These are phyloP conservation scores for Dendrobium nobile DNA, from an alignment of 106 monocot genomes.

Conservation along the genomic window DNA sequence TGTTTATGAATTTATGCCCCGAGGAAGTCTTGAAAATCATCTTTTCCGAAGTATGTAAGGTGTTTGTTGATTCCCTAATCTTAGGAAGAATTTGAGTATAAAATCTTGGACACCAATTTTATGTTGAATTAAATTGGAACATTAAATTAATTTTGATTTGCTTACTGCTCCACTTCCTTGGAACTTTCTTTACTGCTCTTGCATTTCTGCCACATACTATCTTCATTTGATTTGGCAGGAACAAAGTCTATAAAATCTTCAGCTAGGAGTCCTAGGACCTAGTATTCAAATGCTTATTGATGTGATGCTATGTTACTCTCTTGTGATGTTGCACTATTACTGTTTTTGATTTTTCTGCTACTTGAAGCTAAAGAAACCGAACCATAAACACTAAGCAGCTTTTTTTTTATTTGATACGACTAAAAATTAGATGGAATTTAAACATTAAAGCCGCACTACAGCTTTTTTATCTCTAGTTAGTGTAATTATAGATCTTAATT, in stretches of 20 bases:
- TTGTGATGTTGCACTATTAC: not conserved
- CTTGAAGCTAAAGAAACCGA: not conserved
- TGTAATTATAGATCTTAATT: not conserved
- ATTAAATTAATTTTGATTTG: not conserved
- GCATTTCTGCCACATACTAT: not conserved
- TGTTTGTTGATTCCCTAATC: slow-evolving; percentile 4
- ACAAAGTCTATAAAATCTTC: not conserved
- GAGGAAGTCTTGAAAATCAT: slow-evolving; percentile 94
- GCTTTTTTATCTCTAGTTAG: not conserved
- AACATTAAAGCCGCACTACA: not conserved
- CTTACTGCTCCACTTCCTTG: not conserved
- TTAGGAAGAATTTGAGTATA: slow-evolving; percentile 6
- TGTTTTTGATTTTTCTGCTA: not conserved
- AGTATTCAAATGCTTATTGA: not conserved
- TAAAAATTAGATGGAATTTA: too few species aligned
- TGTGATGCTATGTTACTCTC: not conserved
- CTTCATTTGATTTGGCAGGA: not conserved
- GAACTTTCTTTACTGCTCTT: not conserved
- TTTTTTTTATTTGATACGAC: not conserved
- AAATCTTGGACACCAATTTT: not conserved
- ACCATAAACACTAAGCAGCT: not conserved
- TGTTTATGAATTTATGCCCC: slow-evolving; percentile 89
- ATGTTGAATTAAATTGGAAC: not conserved
- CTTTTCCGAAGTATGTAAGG: slow-evolving; percentile 73
- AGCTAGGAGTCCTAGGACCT: not conserved